Percentiles rank a stretch among this genome's conserved stretches.
phyloP scores from a whole-genome alignment of 345 rosid species.

The Aquilaria sinensis region DNA sequence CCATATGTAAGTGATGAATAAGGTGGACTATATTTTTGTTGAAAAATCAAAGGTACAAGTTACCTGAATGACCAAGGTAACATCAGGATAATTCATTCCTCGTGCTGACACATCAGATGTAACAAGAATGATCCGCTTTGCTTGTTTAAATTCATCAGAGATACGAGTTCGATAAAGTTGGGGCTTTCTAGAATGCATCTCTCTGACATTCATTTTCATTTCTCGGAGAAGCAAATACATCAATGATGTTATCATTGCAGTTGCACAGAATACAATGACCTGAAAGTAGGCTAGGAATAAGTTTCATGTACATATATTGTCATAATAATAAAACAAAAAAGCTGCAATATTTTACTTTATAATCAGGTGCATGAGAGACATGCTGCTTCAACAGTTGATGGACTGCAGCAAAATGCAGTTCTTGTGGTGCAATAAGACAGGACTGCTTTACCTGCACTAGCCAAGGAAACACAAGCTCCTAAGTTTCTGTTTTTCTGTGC shows the following conservation, averaged over 20 bases:
- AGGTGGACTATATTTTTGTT: neutral
- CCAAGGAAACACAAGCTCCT: neutral
- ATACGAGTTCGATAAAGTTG: slow-evolving; percentile 71
- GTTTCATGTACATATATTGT: slow-evolving; percentile 4
- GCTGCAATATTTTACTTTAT: slow-evolving; percentile 48
- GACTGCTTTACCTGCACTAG: slow-evolving; percentile 70
- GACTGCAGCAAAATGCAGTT: slow-evolving; percentile 64
- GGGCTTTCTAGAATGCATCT: slow-evolving; percentile 90
- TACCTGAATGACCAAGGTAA: slow-evolving; percentile 97
- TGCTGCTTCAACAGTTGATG: slow-evolving; percentile 71
- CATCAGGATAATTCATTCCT: slow-evolving; percentile 95
- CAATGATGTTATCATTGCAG: slow-evolving; percentile 89
- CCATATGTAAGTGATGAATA: neutral
- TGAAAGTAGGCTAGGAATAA: slow-evolving; percentile 25
- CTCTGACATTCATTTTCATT: slow-evolving; percentile 81
- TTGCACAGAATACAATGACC: slow-evolving; percentile 90
- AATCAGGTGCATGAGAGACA: slow-evolving; percentile 44
- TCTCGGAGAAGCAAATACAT: slow-evolving; percentile 63
- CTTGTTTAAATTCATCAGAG: slow-evolving; percentile 76
- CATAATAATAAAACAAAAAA: slow-evolving; percentile 8
- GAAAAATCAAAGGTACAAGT: neutral
- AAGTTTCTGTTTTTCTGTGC: too few relatives aligned
- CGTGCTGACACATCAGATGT: slow-evolving; percentile 94
- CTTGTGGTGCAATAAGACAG: slow-evolving; percentile 62
- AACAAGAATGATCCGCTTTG: slow-evolving; percentile 69